Percentiles rank a stretch among this genome's conserved stretches.
phyloP scores from a whole-genome alignment of 257 asterid genomes.

The Echium plantagineum region DNA sequence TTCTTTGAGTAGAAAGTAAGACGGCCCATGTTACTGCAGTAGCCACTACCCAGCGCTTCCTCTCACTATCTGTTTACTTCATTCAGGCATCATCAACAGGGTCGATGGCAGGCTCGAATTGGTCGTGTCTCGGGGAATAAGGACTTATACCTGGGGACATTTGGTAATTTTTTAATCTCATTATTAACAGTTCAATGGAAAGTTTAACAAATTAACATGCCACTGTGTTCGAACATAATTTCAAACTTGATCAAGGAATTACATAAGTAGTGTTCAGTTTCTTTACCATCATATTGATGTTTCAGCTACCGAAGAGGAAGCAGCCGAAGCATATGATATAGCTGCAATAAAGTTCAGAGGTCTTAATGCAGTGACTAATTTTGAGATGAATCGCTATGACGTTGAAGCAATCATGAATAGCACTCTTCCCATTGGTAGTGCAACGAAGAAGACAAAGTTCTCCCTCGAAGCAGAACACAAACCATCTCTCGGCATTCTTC shows the following conservation, averaged over 20 bases:
- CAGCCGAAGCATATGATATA: background rate
- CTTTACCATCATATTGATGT: background rate
- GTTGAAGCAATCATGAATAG: background rate
- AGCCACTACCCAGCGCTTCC: background rate
- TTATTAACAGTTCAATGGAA: no score
- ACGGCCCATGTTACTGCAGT: no score
- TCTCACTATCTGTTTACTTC: background rate
- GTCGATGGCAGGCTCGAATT: slow-evolving; percentile 99
- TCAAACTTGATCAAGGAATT: no score
- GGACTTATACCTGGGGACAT: slow-evolving; percentile 90
- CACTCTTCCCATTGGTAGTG: background rate
- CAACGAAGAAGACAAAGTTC: background rate
- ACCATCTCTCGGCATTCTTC: background rate
- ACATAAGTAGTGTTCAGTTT: no score
- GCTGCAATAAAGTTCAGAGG: background rate
- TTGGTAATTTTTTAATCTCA: slow-evolving; percentile 29
- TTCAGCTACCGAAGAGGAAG: background rate
- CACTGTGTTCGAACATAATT: no score
- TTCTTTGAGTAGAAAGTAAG: no score
- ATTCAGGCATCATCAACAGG: slow-evolving; percentile 97
- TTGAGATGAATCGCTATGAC: background rate
- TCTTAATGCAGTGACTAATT: background rate
- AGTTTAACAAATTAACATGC: no score
- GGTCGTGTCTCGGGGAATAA: slow-evolving; percentile 96
- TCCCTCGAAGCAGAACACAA: background rate